A percentile compares a stretch with the other conserved stretches of the same genome.
These are phyloP conservation scores for Lenwebbia sp. DNA, from an alignment of 345 rosid genomes.

Conservation along the genomic window DNA sequence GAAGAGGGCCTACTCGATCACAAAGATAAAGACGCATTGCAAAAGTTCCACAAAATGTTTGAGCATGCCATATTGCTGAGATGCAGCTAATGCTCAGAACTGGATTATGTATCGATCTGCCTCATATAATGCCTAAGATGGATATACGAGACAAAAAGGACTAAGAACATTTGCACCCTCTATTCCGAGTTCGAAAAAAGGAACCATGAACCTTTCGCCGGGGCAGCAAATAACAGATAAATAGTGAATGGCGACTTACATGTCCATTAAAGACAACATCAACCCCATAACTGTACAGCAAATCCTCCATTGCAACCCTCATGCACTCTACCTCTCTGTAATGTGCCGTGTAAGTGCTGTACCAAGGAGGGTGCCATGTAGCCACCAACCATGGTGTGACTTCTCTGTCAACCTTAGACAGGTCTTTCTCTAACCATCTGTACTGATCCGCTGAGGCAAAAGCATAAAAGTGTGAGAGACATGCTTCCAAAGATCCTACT, in stretches of 20 bases:
- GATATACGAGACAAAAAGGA: background rate
- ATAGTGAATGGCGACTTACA: constrained; percentile 19
- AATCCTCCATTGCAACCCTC: constrained; percentile 71
- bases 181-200: background rate
- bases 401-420: constrained; percentile 41
- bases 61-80: background rate
- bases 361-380: constrained; percentile 88
- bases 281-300: constrained; percentile 43
- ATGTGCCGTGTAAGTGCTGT: constrained; percentile 63
- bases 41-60: background rate
- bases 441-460: constrained; percentile 55
- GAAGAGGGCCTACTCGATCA: background rate
- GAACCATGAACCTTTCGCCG: background rate
- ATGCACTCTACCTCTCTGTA: constrained; percentile 89
- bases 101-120: background rate
- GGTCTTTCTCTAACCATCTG: constrained; percentile 67
- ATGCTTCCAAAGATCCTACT: background rate
- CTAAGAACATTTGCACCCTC: background rate
- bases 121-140: background rate
- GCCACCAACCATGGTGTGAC: constrained; percentile 89
- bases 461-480: background rate
- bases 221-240: background rate
- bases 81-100: background rate
- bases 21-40: background rate
- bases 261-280: constrained; percentile 83